Evolutionary conservation across 23 red algal species (phyloP).

Genomic region (Gracilaria vermiculophylla): DNA sequence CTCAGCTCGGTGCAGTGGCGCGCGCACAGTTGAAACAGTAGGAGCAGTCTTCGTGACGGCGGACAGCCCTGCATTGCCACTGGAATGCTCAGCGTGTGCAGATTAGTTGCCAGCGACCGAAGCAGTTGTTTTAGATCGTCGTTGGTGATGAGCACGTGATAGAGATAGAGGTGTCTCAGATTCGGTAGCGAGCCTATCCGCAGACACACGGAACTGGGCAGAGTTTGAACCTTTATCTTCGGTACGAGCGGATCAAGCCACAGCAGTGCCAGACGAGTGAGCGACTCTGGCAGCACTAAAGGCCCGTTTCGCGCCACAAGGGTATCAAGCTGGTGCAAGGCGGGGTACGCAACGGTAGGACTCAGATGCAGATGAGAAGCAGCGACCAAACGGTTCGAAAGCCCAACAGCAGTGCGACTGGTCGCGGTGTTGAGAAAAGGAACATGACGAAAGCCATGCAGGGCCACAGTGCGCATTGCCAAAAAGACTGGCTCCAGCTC

Average conservation of each 20-base stretch:
- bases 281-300: neutral
- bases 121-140: neutral
- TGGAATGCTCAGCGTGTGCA: constrained; percentile 2
- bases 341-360: neutral
- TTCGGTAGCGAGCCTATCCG: neutral
- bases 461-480: neutral
- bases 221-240: neutral
- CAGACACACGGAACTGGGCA: neutral
- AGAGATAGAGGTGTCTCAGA: neutral
- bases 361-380: neutral
- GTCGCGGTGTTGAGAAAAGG: neutral
- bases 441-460: constrained; percentile 9
- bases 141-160: neutral
- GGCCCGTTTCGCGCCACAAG: neutral
- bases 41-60: neutral
- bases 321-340: neutral
- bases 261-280: neutral
- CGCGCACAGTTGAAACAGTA: neutral
- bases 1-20: constrained; percentile 4
- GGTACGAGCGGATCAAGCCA: neutral
- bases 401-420: neutral
- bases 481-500: neutral
- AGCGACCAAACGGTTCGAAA: neutral
- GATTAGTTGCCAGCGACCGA: neutral
- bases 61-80: neutral